phyloP scores from a whole-genome alignment of 2,329 filamentous ascomycete species.

The Aspergillus fumigatiaffinis region DNA sequence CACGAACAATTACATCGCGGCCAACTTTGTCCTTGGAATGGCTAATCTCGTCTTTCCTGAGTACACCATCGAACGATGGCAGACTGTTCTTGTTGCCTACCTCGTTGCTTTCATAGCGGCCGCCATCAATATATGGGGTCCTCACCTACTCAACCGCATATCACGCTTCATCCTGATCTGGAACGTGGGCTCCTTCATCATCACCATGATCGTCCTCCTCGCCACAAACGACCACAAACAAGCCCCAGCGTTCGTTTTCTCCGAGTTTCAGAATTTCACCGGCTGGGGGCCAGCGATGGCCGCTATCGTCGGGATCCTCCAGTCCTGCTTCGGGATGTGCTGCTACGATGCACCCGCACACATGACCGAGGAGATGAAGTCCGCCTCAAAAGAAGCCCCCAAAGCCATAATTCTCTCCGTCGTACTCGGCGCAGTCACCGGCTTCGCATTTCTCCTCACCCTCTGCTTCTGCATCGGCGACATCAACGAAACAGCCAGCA shows the following conservation, averaged over 20 bases:
- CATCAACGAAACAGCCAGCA: conserved; percentile 44
- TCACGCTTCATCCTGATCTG: conserved; percentile 49
- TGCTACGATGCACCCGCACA: conserved; percentile 48
- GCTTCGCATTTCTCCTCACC: conserved; percentile 47
- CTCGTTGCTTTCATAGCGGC: conserved; percentile 44
- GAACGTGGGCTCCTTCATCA: conserved; percentile 52
- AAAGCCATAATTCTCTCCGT: conserved; percentile 46
- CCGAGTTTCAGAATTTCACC: conserved; percentile 52
- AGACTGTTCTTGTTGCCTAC: conserved; percentile 53
- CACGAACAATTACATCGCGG: conserved; percentile 51
- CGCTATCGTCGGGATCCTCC: conserved; percentile 52
- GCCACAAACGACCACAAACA: conserved; percentile 54
- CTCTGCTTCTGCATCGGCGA: conserved; percentile 52
- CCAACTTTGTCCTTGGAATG: conserved; percentile 55
- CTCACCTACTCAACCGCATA: conserved; percentile 50
- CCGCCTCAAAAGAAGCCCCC: conserved; percentile 29
- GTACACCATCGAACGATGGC: conserved; percentile 54
- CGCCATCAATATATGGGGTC: conserved; percentile 48
- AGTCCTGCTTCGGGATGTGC: conserved; percentile 54
- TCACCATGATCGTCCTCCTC: conserved; percentile 51
- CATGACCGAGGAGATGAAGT: conserved; percentile 54
- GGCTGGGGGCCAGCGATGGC: conserved; percentile 51
- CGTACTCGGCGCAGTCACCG: conserved; percentile 43
- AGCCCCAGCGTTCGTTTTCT: conserved; percentile 52
- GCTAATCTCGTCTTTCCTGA: conserved; percentile 50